Evolutionary conservation across 805 yeast species (phyloP).

Genomic region (Wickerhamiella bombiphila): DNA sequence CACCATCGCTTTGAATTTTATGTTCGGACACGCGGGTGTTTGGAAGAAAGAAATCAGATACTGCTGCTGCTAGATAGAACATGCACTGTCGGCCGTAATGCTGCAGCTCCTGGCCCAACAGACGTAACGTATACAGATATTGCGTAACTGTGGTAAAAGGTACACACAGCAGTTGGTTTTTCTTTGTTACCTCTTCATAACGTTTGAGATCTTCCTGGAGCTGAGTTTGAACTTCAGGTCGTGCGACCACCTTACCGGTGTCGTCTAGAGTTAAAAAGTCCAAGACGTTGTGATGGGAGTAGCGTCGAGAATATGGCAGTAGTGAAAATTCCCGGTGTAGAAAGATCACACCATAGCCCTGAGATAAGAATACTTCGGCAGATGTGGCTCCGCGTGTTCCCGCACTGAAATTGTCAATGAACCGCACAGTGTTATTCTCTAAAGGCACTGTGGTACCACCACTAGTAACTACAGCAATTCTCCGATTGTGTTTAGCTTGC

Average conservation of each 20-base stretch:
- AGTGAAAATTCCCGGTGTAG: conserved; percentile 84
- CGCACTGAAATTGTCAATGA: conserved; percentile 92
- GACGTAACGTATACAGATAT: conserved; percentile 68
- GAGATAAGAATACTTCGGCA: conserved; percentile 76
- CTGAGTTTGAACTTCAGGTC: conserved; percentile 41
- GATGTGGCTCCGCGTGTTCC: conserved; percentile 97
- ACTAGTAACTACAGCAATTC: conserved; percentile 71
- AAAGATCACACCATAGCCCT: conserved; percentile 85
- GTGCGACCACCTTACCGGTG: conserved; percentile 42
- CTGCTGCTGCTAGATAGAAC: conserved; percentile 93
- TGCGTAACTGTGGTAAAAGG: conserved; percentile 95
- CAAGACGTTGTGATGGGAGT: conserved; percentile 70
- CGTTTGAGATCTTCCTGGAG: conserved; percentile 44
- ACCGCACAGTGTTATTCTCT: conserved; percentile 91
- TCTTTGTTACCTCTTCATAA: conserved; percentile 31
- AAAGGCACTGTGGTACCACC: conserved; percentile 98
- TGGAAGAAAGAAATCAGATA: conserved; percentile 90
- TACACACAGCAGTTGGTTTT: conserved; percentile 44
- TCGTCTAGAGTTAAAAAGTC: conserved; percentile 53
- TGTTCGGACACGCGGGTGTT: conserved; percentile 76
- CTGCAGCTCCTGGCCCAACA: conserved; percentile 42
- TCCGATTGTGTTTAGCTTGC: conserved; percentile 31
- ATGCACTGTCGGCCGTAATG: conserved; percentile 36
- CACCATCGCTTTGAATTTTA: conserved; percentile 80
- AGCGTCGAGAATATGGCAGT: conserved; percentile 79